Base-by-base conservation (phyloP, 108 stramenopile genomes). In the Seminavis robusta region DNA sequence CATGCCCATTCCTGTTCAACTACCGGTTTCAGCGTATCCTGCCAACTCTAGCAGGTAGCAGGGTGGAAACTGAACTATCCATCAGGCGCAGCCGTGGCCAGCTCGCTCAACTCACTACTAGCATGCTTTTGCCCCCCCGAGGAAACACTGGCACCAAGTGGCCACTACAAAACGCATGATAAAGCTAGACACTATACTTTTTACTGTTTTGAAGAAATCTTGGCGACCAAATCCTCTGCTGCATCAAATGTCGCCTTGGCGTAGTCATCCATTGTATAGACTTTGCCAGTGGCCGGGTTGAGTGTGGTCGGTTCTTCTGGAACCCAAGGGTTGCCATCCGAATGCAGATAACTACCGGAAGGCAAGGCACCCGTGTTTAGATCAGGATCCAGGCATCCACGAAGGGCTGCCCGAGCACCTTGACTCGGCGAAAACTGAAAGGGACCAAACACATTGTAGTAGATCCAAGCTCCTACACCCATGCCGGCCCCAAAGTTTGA, bases 311-410 rank as follows among this genome's bases (percentile, higher is more conserved):
- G 23, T 4, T 3, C 24, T n/a, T n/a, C 24, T 4, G 47, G 47
- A 7, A 24, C 24, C 47, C 47, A 48, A 15, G 47, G 47, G 27
- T 48, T 48, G 5, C 47, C 47, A 24, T 48, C 47, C 23, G 47
- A 21, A 48, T 48, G 47, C 47, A 48, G 27, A 24, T 48, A 48
- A 24, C 24, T 26, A 5, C 47, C 47, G 3, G 4, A 26, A n/a
- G n/a, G n/a, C n/a, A n/a, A n/a, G 24, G 27, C n/a, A 3, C 5
- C 19, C 15, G 19, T 48, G 47, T 48, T 48, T 5, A 48, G 27
- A 9, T 48, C 47, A 3, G 47, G 47, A 23, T 48, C 47, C n/a
- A 48, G 47, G n/a, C 21, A 19, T n/a, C 24, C 47, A 5, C 47
- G 47, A 15, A 48, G 47, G 27, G 25, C 47, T 6, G 47, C 19